phyloP scores from a whole-genome alignment of 2,329 filamentous ascomycete species.

The Pyrenochaeta sp. region DNA sequence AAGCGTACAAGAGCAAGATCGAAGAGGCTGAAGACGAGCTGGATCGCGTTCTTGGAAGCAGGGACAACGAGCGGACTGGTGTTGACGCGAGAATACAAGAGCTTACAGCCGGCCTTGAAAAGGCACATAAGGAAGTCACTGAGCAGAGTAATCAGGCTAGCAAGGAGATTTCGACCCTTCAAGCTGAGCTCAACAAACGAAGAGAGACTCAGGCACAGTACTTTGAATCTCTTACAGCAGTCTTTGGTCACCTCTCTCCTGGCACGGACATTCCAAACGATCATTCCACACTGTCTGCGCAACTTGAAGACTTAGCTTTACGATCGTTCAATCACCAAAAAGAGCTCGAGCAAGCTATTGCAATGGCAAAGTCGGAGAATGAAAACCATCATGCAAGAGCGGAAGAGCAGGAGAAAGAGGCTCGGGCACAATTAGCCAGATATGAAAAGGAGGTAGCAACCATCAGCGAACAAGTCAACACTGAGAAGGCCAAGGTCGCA shows the following conservation, averaged over 20 bases:
- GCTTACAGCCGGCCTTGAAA: conserved; percentile 76
- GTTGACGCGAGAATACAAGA: conserved; percentile 73
- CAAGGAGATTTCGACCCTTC: conserved; percentile 59
- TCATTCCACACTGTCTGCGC: conserved; percentile 47
- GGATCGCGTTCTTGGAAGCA: conserved; percentile 81
- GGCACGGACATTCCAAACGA: conserved; percentile 46
- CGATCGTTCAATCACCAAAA: conserved; percentile 54
- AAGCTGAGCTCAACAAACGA: conserved; percentile 64
- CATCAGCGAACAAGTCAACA: conserved; percentile 55
- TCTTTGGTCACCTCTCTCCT: conserved; percentile 51
- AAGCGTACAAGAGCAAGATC: conserved; percentile 75
- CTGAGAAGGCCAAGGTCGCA: conserved; percentile 57
- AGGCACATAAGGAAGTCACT: conserved; percentile 58
- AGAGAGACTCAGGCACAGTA: conserved; percentile 52
- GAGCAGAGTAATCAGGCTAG: conserved; percentile 59
- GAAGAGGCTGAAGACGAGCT: conserved; percentile 94
- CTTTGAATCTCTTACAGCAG: conserved; percentile 38
- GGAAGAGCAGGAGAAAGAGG: conserved; percentile 50
- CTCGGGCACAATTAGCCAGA: conserved; percentile 48
- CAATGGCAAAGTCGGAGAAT: conserved; percentile 58
- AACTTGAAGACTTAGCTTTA: conserved; percentile 56
- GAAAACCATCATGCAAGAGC: conserved; percentile 50
- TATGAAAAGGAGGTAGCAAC: conserved; percentile 49
- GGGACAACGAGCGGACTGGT: conserved; percentile 80
- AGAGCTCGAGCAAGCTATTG: conserved; percentile 57